Percentiles rank a stretch among this genome's conserved stretches.
Evolutionary conservation across 2,329 filamentous ascomycete genomes (phyloP).

Genomic region (Chrysosporium keratinophilum): DNA sequence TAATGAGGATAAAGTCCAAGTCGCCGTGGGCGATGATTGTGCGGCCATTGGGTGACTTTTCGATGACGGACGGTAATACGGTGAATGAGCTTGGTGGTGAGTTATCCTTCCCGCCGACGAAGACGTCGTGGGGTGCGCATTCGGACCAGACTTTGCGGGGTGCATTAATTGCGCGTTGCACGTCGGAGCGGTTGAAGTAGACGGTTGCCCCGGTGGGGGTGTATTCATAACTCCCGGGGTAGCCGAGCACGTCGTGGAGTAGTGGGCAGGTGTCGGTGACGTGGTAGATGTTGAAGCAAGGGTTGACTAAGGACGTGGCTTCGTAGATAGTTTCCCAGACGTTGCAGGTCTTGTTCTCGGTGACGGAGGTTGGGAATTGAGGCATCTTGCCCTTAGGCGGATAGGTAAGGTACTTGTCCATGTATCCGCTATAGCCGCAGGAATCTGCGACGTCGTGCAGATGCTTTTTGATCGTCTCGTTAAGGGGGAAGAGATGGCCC

Average conservation of each 20-base stretch:
- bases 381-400: conserved; percentile 53
- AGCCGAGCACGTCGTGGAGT: conserved; percentile 58
- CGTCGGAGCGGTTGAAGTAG: conserved; percentile 62
- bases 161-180: conserved; percentile 59
- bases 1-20: conserved; percentile 57
- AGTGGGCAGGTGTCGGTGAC: conserved; percentile 62
- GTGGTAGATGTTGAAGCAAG: conserved; percentile 70
- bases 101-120: conserved; percentile 34
- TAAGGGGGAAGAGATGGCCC: conserved; percentile 37
- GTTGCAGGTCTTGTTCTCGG: conserved; percentile 41
- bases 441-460: conserved; percentile 33
- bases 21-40: conserved; percentile 65
- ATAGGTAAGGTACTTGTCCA: conserved; percentile 50
- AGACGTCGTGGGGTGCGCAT: conserved; percentile 43
- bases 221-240: conserved; percentile 56
- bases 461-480: conserved; percentile 33
- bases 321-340: conserved; percentile 48
- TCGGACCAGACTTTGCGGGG: conserved; percentile 47
- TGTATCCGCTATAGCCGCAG: conserved; percentile 40
- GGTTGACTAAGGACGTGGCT: conserved; percentile 52
- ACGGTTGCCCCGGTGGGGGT: conserved; percentile 50
- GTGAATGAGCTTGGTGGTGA: conserved; percentile 45
- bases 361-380: conserved; percentile 35
- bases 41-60: conserved; percentile 50
- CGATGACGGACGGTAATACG: conserved; percentile 60